Evolutionary conservation across 768 basidiomycete species (phyloP).

Genomic region (Kwoniella shandongensis): DNA sequence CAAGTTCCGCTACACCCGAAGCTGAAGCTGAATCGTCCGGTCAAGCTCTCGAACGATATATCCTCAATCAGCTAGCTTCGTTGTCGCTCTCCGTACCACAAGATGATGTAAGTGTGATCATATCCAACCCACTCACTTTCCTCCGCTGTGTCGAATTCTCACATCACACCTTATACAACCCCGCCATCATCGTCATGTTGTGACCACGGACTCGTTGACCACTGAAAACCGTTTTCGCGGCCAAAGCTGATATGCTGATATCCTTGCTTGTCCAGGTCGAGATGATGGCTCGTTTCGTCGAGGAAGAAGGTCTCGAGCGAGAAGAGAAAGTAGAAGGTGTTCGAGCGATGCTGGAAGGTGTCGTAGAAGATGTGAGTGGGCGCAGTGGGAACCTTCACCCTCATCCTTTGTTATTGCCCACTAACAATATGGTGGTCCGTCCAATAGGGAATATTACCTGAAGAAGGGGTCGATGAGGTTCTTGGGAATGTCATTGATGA

Average conservation of each 20-base stretch:
- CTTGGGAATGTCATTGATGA: conserved; percentile 31
- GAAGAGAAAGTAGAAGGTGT: conserved; percentile 51
- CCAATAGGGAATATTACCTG: conserved; percentile 25
- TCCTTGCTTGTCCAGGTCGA: conserved; percentile 33
- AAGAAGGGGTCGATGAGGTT: conserved; percentile 32
- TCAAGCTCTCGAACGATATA: conserved; percentile 43
- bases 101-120: conserved; percentile 41
- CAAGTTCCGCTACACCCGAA: not conserved
- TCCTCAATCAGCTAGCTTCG: conserved; percentile 29
- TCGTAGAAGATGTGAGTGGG: conserved; percentile 32
- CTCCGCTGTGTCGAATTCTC: no score
- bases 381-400: not conserved
- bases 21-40: conserved; percentile 34
- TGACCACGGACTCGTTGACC: no score
- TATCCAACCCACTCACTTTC: not conserved
- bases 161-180: no score
- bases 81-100: conserved; percentile 34
- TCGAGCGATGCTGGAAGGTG: conserved; percentile 50
- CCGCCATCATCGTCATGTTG: no score
- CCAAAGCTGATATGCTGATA: no score
- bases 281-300: conserved; percentile 51
- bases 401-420: not conserved
- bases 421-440: not conserved
- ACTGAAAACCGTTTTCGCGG: no score
- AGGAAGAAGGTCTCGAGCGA: conserved; percentile 50